Evolutionary conservation across 495 filamentous ascomycete genomes (phyloP).

Genomic region (Neurospora sp.): DNA sequence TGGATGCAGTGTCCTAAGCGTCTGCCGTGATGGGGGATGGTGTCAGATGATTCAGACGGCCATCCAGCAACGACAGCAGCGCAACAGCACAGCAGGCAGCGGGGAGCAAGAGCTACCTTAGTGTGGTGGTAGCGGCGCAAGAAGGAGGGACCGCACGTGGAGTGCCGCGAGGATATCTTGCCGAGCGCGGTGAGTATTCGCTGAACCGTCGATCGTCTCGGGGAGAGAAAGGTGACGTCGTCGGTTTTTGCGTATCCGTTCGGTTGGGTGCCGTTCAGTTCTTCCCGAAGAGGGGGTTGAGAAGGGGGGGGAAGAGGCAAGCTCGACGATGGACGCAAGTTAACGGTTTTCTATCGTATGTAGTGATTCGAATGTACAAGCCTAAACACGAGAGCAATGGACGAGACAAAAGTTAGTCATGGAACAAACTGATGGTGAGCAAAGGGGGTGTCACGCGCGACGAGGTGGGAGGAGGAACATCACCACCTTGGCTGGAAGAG

Average conservation of each 20-base stretch:
- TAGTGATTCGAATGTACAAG: background rate
- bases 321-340: background rate
- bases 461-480: background rate
- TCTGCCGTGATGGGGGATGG: conserved; percentile 10
- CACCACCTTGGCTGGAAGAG: background rate
- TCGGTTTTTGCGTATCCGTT: background rate
- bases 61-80: conserved; percentile 14
- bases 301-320: background rate
- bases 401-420: background rate
- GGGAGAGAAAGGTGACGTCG: background rate
- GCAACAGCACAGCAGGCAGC: background rate
- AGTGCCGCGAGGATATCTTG: background rate
- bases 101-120: background rate
- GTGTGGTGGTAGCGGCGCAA: background rate
- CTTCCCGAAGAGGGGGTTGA: background rate
- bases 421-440: background rate
- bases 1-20: conserved; percentile 19
- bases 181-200: background rate
- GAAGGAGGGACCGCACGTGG: background rate
- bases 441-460: background rate
- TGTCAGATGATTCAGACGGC: conserved; percentile 15
- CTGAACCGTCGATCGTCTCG: background rate
- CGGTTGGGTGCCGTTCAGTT: background rate
- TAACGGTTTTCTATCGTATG: background rate
- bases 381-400: background rate